phyloP scores from a whole-genome alignment of 2,329 filamentous ascomycete species.

The Colletotrichum chrysophilum region DNA sequence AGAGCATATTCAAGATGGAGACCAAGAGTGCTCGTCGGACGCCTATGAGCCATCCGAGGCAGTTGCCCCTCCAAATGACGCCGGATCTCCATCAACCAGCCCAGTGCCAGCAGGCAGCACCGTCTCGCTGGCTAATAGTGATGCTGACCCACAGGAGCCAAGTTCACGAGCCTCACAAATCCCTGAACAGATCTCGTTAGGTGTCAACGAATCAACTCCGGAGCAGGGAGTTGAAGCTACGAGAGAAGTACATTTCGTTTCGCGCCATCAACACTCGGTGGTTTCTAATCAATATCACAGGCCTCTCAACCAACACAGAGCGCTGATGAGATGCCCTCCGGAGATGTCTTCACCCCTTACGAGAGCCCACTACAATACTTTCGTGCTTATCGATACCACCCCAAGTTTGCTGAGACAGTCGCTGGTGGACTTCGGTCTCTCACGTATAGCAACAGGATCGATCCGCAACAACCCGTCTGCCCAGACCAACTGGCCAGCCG shows the following conservation, averaged over 20 bases:
- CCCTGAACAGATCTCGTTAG: conserved; percentile 21
- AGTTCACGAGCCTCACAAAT: conserved; percentile 24
- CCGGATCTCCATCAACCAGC: conserved; percentile 57
- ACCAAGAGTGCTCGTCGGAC: conserved; percentile 39
- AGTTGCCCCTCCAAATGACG: conserved; percentile 48
- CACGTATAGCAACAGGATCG: conserved; percentile 92
- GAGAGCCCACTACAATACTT: conserved; percentile 83
- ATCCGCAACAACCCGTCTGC: conserved; percentile 76
- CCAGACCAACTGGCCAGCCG: conserved; percentile 74
- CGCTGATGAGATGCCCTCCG: conserved; percentile 4
- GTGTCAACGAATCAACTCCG: conserved; percentile 22
- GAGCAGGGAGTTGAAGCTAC: conserved; percentile 31
- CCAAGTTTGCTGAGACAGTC: conserved; percentile 72
- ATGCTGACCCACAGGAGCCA: conserved; percentile 29
- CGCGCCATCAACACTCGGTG: conserved; percentile 14
- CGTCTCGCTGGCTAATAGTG: conserved; percentile 28
- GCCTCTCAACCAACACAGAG: conserved; percentile 16
- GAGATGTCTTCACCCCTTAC: conserved; percentile 61
- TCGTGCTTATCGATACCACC: conserved; percentile 89
- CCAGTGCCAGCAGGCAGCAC: conserved; percentile 24
- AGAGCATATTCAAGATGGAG: conserved; percentile 23
- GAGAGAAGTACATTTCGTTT: conserved; percentile 50
- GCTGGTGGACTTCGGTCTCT: conserved; percentile 82
- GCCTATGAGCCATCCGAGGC: conserved; percentile 61
- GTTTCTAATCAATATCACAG: conserved; percentile 25